A percentile compares a stretch with the other conserved stretches of the same genome.
Conservation (phyloP, 2,329 filamentous ascomycete species). For the Orbilia ellipsospora region DNA sequence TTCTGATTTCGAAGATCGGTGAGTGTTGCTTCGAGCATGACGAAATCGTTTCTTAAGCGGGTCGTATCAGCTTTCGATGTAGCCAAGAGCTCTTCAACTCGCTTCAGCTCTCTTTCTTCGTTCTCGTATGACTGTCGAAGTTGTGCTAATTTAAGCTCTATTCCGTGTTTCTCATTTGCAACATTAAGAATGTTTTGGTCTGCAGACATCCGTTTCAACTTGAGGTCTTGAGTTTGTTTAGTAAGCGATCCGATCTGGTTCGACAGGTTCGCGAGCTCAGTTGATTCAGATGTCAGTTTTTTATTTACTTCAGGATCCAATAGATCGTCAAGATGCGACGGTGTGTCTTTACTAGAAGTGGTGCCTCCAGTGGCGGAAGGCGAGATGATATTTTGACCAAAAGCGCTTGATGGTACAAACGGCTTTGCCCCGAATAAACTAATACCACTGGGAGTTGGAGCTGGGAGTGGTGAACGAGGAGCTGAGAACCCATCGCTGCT, state of each 20-base stretch:
- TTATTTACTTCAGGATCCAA: conserved; percentile 91
- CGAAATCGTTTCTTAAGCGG: conserved; percentile 84
- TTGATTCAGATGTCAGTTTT: conserved; percentile 87
- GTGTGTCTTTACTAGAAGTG: conserved; percentile 63
- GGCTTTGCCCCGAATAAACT: conserved; percentile 74
- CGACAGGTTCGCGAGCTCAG: conserved; percentile 92
- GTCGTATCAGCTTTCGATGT: conserved; percentile 81
- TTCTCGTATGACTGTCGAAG: conserved; percentile 90
- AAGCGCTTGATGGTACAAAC: conserved; percentile 90
- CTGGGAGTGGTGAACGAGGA: conserved; percentile 69
- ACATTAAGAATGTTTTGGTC: conserved; percentile 86
- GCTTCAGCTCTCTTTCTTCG: conserved; percentile 86
- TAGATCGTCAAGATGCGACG: conserved; percentile 78
- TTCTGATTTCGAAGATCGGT: conserved; percentile 86
- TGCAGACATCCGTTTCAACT: conserved; percentile 79
- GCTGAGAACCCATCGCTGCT: conserved; percentile 59
- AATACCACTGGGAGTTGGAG: conserved; percentile 62
- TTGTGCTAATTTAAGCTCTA: conserved; percentile 87
- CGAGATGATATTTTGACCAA: conserved; percentile 82
- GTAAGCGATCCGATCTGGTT: conserved; percentile 92
- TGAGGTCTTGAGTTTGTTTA: conserved; percentile 93
- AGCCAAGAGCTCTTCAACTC: conserved; percentile 83
- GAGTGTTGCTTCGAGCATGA: conserved; percentile 81
- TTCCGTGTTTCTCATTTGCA: conserved; percentile 87
- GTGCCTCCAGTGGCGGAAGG: conserved; percentile 77